Evolutionary conservation across 441 rosid genomes (phyloP).

Genomic region (Metrosideros polymorpha): DNA sequence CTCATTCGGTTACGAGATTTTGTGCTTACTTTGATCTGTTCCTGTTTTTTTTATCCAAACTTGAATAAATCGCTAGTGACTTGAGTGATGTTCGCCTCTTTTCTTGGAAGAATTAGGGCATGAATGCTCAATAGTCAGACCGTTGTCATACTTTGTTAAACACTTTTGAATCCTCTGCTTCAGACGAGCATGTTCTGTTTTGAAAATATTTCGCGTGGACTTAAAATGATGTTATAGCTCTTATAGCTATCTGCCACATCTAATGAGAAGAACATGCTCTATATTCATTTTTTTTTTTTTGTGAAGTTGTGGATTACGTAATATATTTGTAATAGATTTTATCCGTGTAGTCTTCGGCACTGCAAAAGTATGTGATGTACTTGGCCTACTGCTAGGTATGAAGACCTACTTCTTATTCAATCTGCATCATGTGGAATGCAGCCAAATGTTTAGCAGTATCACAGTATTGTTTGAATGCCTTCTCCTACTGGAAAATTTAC

Average conservation of each 20-base stretch:
- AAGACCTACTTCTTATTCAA: too few relatives aligned
- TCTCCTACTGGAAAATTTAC: background rate
- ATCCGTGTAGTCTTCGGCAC: background rate
- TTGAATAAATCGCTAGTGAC: background rate
- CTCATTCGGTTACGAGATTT: background rate
- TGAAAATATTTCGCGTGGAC: background rate
- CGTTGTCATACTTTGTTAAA: background rate
- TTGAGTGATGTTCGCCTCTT: background rate
- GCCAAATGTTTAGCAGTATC: background rate
- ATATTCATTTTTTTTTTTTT: background rate
- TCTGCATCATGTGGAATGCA: too few relatives aligned
- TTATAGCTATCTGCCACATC: background rate
- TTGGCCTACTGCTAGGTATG: background rate
- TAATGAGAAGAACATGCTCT: background rate
- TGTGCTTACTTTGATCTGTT: background rate
- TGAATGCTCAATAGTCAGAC: background rate
- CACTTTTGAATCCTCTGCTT: background rate
- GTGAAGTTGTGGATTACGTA: background rate
- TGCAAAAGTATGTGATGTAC: background rate
- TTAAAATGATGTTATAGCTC: background rate
- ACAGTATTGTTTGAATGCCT: background rate
- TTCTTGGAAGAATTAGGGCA: background rate
- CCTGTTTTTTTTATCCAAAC: background rate
- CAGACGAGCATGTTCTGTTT: background rate
- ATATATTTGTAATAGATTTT: fast-evolving